Evolutionary conservation across 305 asterid species (phyloP), one percentile per base, ranked within the genome.

Genomic region (Ilex paraguariensis): DNA sequence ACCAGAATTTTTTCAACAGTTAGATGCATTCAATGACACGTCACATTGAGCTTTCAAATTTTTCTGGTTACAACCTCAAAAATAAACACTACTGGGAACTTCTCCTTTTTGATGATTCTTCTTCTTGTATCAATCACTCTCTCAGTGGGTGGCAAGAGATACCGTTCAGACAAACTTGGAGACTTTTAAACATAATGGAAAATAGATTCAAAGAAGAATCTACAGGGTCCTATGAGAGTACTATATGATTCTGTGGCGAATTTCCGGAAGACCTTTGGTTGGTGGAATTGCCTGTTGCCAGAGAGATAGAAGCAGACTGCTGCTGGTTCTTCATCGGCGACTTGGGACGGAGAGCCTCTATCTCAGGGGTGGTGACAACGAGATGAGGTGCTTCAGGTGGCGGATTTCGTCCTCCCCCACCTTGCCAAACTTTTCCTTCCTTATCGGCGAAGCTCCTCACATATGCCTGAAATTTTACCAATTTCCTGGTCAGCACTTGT

Each of bases 251-350:
- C 56, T 81, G 91, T 0, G 92, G 95, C 13, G 91, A 82, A 65
- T 80, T 90, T 7, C 82, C 96, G 0, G 89, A 64, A 7, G 93
- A 79, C 45, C 96, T 71, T 77, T 75, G 83, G 81, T 70, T 83
- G 67, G 75, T 71, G 64, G 96, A 76, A 72, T 77, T 88, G 13
- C 84, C 72, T 5, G 85, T 67, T 50, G 95, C 84, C 69, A 90
- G 74, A 60, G 95, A 75, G 60, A 90, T 84, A 0, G 97, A 79
- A 4, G 80, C 73, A 3, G 96, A 75, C 70, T 88, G 97, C 66
- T 78, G 95, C 72, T 90, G 99, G 75, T 90, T 90, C 78, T 90
- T 94, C 99, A 90, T 94, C 0, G 99, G 99, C 14, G 99, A 94
- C 71, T 94, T 94, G 39, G 99, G 99, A 36, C 97, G 94, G 63